Evolutionary conservation across 2,329 filamentous ascomycete genomes (phyloP).

Genomic region (Botrytis fragariae): DNA sequence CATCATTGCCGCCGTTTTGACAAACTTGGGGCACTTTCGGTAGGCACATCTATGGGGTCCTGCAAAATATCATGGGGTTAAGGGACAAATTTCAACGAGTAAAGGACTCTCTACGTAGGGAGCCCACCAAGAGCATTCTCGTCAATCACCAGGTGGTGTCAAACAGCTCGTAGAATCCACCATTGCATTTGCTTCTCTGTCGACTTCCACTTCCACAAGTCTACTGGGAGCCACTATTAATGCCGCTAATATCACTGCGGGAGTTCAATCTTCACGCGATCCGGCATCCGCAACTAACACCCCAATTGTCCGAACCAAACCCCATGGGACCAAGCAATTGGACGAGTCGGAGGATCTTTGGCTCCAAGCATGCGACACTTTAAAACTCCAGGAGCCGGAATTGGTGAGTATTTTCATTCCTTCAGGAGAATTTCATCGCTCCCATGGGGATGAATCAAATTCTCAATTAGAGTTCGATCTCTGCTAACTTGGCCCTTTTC

Average conservation of each 20-base stretch:
- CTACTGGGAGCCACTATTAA: rapidly evolving
- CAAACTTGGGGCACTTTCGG: not conserved
- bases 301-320: not conserved
- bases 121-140: not conserved
- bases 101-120: not conserved
- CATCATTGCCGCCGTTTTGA: not conserved
- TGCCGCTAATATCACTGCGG: not conserved
- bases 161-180: not conserved
- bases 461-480: no score
- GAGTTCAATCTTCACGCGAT: rapidly evolving
- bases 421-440: no score
- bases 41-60: not conserved
- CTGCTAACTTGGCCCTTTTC: not conserved
- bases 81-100: no score
- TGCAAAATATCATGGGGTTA: not conserved
- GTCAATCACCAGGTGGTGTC: not conserved
- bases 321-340: rapidly evolving
- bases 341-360: not conserved
- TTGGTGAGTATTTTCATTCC: not conserved
- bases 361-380: not conserved
- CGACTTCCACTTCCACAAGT: not conserved
- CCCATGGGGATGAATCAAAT: no score
- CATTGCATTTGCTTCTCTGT: not conserved
- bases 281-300: not conserved
- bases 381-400: not conserved